These are phyloP conservation scores for Lactarius evosmus DNA, from an alignment of 768 basidiomycete species.

Conservation along the genomic window DNA sequence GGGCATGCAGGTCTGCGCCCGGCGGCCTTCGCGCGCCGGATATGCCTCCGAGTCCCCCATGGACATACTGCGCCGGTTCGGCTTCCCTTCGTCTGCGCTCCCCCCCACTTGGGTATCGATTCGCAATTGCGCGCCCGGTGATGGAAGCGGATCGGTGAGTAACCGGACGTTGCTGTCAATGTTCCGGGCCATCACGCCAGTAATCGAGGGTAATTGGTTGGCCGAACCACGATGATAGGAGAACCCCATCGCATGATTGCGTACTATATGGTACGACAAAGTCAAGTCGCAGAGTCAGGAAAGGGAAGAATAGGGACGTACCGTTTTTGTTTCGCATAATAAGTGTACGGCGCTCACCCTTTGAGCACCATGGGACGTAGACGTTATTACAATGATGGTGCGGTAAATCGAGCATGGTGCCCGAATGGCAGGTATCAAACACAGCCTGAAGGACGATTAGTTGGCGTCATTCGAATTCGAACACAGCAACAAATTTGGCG, in stretches of 20 bases:
- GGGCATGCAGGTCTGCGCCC: neutral
- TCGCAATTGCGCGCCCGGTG: neutral
- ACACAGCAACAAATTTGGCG: neutral
- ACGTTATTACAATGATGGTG: conserved; percentile 29
- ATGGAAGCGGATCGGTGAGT: neutral
- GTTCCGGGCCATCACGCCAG: neutral
- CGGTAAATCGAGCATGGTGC: conserved; percentile 29
- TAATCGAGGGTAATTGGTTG: neutral
- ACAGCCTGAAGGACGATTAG: conserved; percentile 13
- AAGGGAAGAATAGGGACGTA: neutral
- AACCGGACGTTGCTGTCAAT: neutral
- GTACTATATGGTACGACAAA: neutral
- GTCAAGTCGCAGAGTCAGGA: neutral
- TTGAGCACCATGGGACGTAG: conserved; percentile 28
- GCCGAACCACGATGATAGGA: neutral
- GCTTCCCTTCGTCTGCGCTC: neutral
- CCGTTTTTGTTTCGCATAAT: conserved; percentile 20
- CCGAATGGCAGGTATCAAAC: conserved; percentile 31
- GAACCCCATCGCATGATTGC: neutral
- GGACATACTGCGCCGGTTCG: neutral
- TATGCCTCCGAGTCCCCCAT: neutral
- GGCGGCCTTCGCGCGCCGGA: neutral
- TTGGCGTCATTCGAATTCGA: neutral
- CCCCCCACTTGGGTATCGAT: neutral
- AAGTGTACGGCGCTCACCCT: conserved; percentile 19